These are phyloP conservation scores for Lactarius vividus DNA, from an alignment of 768 basidiomycete species.

Conservation along the genomic window DNA sequence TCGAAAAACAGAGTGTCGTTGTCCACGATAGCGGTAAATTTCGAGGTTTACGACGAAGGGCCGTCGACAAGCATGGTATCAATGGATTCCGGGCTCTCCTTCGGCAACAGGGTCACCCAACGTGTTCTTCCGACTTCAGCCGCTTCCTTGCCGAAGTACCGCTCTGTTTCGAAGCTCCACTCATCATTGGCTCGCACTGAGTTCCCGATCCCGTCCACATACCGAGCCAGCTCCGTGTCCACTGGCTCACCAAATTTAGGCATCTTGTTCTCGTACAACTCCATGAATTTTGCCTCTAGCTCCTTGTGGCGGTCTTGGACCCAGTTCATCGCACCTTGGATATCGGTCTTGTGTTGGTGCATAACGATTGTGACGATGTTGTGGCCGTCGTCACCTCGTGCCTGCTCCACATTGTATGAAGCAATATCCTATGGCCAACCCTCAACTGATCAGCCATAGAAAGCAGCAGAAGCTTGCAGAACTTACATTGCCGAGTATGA, in stretches of 20 bases:
- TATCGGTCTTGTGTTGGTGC: constrained; percentile 35
- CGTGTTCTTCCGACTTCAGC: neutral
- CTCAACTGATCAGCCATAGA: neutral
- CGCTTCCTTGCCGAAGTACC: constrained; percentile 6
- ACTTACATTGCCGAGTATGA: constrained; percentile 5
- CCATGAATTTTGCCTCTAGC: constrained; percentile 33
- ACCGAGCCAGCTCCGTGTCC: constrained; percentile 37
- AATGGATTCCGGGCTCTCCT: neutral
- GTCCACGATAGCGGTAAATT: no score
- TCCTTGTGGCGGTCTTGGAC: constrained; percentile 32
- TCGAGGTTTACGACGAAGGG: neutral
- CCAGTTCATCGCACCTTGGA: constrained; percentile 37
- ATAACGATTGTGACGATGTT: constrained; percentile 43
- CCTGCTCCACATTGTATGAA: constrained; percentile 35
- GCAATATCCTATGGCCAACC: constrained; percentile 28
- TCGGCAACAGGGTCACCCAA: neutral
- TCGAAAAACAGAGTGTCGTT: no score
- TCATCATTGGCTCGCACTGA: constrained; percentile 40
- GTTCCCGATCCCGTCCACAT: constrained; percentile 41
- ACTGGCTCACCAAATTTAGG: constrained; percentile 38
- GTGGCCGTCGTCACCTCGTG: constrained; percentile 37
- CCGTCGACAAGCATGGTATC: neutral
- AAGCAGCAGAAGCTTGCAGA: neutral
- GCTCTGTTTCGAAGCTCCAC: constrained; percentile 40
- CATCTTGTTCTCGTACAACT: constrained; percentile 30